Conservation (phyloP, 2,329 filamentous ascomycete species). For the Fusarium redolens region DNA sequence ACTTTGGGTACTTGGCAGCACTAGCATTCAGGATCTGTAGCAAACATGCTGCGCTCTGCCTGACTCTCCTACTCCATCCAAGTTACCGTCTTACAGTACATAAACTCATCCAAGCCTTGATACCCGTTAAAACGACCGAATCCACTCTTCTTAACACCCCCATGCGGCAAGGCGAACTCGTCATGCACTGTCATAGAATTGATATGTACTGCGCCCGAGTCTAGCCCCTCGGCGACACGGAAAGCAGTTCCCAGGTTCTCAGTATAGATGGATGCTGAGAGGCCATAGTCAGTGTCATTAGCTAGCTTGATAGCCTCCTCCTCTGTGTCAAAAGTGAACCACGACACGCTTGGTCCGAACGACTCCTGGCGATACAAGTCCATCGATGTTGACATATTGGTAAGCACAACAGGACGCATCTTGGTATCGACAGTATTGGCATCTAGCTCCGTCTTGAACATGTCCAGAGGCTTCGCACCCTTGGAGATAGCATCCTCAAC, state of each 20-base stretch:
- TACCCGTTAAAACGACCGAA: not conserved
- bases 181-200: slow-evolving; percentile 5
- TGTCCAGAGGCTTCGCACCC: not conserved
- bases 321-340: not conserved
- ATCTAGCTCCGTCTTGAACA: not conserved
- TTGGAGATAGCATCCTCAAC: not conserved
- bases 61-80: not conserved
- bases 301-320: not conserved
- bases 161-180: not conserved
- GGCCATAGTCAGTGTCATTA: not conserved
- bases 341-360: not conserved
- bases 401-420: not conserved
- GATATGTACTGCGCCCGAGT: not conserved
- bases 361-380: not conserved
- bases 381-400: not conserved
- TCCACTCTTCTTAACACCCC: not conserved
- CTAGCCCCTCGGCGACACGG: not conserved
- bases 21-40: not conserved
- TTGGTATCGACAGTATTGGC: not conserved
- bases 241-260: not conserved
- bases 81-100: not conserved
- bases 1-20: too few relatives aligned
- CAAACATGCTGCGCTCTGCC: not conserved
- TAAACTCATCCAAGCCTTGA: not conserved
- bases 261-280: not conserved